Conservation (phyloP, 1,284 basidiomycete species). For the Apiotrichum gracile region DNA sequence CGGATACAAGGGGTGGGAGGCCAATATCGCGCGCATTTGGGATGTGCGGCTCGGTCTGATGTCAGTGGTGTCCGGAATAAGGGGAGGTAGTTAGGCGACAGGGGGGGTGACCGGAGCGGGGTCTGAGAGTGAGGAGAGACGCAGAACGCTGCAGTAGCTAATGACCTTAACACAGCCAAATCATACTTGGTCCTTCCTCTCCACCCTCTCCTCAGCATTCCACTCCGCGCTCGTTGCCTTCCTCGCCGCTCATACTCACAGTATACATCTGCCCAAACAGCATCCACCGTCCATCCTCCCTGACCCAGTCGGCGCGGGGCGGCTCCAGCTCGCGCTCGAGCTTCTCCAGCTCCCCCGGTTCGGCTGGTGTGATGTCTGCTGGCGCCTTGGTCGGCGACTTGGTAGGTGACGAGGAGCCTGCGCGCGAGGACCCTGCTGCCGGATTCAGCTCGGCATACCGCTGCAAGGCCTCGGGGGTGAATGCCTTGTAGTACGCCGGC, state of each 20-base stretch:
- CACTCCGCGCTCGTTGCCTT: no score
- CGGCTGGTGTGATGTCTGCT: not conserved
- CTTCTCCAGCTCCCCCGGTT: slow-evolving; percentile 15
- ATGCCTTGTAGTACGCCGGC: slow-evolving; percentile 36
- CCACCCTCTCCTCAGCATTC: not conserved
- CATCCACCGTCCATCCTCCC: slow-evolving; percentile 40
- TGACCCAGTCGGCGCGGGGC: slow-evolving; percentile 36
- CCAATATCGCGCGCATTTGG: slow-evolving; percentile 30
- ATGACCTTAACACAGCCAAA: no score
- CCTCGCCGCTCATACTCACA: slow-evolving; percentile 17
- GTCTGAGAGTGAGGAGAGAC: no score
- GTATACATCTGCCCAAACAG: slow-evolving; percentile 38
- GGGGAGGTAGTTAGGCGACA: no score
- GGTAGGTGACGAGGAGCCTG: not conserved
- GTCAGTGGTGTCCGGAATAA: no score
- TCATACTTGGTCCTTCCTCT: not conserved
- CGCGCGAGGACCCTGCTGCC: not conserved
- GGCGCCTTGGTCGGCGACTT: not conserved
- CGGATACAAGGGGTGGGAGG: slow-evolving; percentile 21
- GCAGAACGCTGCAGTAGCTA: no score
- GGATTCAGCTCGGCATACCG: slow-evolving; percentile 17
- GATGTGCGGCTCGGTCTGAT: slow-evolving; percentile 34
- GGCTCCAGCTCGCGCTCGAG: slow-evolving; percentile 18
- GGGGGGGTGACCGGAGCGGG: no score
- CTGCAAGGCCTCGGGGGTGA: slow-evolving; percentile 23